Percentiles rank a stretch among this genome's conserved stretches.
Conservation (phyloP, 192 early-diverging fungal genomes). For the Geosiphon pyriformis region DNA sequence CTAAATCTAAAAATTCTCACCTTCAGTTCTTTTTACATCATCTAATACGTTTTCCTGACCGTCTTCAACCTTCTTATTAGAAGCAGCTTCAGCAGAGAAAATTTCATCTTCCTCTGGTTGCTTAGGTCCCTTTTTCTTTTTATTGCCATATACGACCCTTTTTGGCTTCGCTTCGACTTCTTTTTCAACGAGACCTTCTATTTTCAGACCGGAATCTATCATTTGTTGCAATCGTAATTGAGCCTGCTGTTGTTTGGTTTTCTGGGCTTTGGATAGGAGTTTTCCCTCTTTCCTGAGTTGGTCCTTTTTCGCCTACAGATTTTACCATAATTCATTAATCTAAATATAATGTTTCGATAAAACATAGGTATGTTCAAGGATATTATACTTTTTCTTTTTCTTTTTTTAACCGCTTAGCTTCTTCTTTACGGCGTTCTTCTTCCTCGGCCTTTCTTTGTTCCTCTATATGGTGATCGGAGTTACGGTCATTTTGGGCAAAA, state of each 20-base stretch:
- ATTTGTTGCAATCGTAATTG: slow-evolving; percentile 69
- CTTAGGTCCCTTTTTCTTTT: slow-evolving; percentile 61
- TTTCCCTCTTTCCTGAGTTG: slow-evolving; percentile 90
- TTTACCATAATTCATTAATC: background rate
- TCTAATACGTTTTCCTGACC: slow-evolving; percentile 30
- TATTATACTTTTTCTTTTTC: slow-evolving; percentile 66
- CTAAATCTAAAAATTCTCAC: background rate
- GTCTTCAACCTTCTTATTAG: slow-evolving; percentile 23
- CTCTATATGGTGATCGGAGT: no score
- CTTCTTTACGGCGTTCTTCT: slow-evolving; percentile 74
- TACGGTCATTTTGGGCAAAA: no score
- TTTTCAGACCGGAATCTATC: slow-evolving; percentile 72
- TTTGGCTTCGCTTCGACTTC: slow-evolving; percentile 52
- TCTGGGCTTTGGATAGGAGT: slow-evolving; percentile 90
- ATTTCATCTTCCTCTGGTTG: slow-evolving; percentile 1
- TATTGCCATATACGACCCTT: slow-evolving; percentile 66
- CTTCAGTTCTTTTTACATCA: slow-evolving; percentile 5
- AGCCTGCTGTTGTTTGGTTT: slow-evolving; percentile 68
- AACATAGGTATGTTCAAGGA: background rate
- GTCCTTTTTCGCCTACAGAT: slow-evolving; percentile 66
- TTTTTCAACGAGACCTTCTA: slow-evolving; percentile 58
- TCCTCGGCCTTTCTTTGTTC: slow-evolving; percentile 45
- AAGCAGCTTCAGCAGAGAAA: background rate
- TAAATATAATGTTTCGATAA: background rate
- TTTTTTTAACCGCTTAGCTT: slow-evolving; percentile 68